Percentiles rank a stretch among this genome's conserved stretches.
These are phyloP conservation scores for Claviceps africana DNA, from an alignment of 2,329 filamentous ascomycete species.

Conservation along the genomic window DNA sequence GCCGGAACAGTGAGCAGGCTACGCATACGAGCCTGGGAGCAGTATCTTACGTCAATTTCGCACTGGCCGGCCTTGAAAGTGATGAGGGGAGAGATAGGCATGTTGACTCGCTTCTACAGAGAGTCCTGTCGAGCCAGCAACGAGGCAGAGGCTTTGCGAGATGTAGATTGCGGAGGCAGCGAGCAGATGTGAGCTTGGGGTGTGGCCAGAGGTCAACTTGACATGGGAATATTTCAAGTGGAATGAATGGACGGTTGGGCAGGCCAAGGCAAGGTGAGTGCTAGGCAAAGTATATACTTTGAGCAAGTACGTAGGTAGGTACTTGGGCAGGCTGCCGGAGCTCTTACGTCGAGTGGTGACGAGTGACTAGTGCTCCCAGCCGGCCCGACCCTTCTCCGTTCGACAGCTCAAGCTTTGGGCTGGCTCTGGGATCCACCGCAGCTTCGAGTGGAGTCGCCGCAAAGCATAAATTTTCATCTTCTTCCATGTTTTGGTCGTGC, in stretches of 20 bases:
- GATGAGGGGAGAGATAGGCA: constrained; percentile 77
- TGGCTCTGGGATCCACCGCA: neutral
- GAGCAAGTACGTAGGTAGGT: no score
- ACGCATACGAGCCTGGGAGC: neutral
- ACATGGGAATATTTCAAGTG: neutral
- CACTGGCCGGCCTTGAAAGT: constrained; percentile 94
- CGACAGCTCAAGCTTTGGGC: neutral
- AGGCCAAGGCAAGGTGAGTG: constrained; percentile 8
- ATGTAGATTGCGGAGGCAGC: neutral
- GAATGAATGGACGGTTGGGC: neutral
- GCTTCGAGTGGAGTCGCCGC: neutral
- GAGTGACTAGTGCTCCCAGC: neutral
- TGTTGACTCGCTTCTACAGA: constrained; percentile 22
- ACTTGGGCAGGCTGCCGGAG: constrained; percentile 16
- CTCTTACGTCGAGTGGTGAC: constrained; percentile 23
- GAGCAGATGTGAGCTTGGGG: neutral
- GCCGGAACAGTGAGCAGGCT: neutral
- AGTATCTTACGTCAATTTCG: constrained; percentile 56
- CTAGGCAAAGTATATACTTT: no score
- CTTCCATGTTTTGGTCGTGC: neutral
- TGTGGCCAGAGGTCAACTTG: neutral
- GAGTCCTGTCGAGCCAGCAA: neutral
- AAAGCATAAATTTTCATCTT: constrained; percentile 3
- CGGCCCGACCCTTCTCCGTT: constrained; percentile 12
- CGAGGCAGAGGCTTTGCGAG: neutral